These are phyloP conservation scores for Syzygium grande DNA, from an alignment of 345 rosid genomes.

Conservation along the genomic window DNA sequence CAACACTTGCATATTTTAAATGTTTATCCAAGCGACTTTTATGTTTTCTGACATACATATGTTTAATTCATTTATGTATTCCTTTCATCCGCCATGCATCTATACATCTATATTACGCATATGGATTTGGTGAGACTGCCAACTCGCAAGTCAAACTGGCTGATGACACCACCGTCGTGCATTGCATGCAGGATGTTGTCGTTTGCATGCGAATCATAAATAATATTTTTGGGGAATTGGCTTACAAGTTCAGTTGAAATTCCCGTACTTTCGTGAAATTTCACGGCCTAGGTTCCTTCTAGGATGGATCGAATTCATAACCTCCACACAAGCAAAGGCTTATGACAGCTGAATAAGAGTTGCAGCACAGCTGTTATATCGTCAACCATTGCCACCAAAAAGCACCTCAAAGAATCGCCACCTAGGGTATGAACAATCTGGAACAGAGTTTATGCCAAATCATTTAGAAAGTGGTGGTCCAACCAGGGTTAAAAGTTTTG, in stretches of 20 bases:
- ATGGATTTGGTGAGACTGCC: background rate
- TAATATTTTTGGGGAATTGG: background rate
- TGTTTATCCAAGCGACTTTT: background rate
- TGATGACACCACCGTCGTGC: background rate
- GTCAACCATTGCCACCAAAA: background rate
- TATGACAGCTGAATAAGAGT: background rate
- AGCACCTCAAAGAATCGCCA: background rate
- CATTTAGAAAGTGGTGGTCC: too few species aligned
- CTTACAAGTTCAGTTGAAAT: background rate
- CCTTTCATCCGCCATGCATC: background rate
- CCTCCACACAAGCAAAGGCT: background rate
- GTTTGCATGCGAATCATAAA: background rate
- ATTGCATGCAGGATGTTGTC: background rate
- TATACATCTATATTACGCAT: background rate
- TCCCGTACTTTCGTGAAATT: background rate
- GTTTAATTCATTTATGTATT: too few species aligned
- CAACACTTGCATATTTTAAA: background rate
- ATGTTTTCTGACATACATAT: background rate
- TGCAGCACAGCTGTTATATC: background rate
- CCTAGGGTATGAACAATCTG: too few species aligned
- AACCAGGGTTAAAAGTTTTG: too few species aligned
- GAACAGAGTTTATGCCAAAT: too few species aligned
- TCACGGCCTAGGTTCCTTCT: background rate
- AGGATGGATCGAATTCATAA: background rate
- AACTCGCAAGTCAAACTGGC: background rate